Evolutionary conservation across 768 basidiomycete species (phyloP).

Genomic region (Termitomyces sp.): DNA sequence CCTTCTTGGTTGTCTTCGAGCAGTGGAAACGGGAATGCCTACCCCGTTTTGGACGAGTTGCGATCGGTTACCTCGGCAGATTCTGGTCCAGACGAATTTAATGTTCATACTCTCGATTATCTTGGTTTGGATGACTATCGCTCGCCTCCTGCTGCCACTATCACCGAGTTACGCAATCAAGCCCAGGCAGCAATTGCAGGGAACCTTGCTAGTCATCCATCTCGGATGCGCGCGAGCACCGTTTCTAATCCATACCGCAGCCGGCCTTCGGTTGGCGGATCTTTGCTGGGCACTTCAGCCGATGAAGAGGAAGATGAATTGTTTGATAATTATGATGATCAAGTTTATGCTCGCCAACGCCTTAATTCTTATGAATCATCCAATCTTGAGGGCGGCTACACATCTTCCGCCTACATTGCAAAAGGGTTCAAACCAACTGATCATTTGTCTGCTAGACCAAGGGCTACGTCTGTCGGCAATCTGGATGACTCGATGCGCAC

Average conservation of each 20-base stretch:
- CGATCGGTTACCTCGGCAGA: slow-evolving; percentile 78
- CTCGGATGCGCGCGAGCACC: slow-evolving; percentile 82
- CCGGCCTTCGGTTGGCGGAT: slow-evolving; percentile 52
- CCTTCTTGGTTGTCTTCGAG: slow-evolving; percentile 80
- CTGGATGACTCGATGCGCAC: slow-evolving; percentile 76
- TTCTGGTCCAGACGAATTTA: slow-evolving; percentile 80
- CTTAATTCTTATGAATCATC: slow-evolving; percentile 59
- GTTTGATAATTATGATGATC: slow-evolving; percentile 54
- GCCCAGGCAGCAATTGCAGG: slow-evolving; percentile 88
- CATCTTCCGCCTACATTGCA: slow-evolving; percentile 56
- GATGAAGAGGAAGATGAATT: slow-evolving; percentile 78
- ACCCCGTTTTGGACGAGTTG: slow-evolving; percentile 71
- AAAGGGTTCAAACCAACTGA: slow-evolving; percentile 75
- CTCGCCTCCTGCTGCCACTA: slow-evolving; percentile 80
- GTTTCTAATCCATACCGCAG: slow-evolving; percentile 90
- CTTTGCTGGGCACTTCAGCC: slow-evolving; percentile 58
- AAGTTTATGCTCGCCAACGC: slow-evolving; percentile 49
- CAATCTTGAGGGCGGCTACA: slow-evolving; percentile 44
- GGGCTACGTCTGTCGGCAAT: slow-evolving; percentile 85
- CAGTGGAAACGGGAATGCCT: slow-evolving; percentile 50
- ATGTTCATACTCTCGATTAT: slow-evolving; percentile 94
- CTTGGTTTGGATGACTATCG: slow-evolving; percentile 85
- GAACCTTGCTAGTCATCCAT: slow-evolving; percentile 65
- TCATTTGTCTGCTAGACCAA: slow-evolving; percentile 64
- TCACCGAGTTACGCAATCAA: slow-evolving; percentile 84